These are phyloP conservation scores for Lathyrus sativus DNA, from an alignment of 306 rosid species.

Conservation along the genomic window DNA sequence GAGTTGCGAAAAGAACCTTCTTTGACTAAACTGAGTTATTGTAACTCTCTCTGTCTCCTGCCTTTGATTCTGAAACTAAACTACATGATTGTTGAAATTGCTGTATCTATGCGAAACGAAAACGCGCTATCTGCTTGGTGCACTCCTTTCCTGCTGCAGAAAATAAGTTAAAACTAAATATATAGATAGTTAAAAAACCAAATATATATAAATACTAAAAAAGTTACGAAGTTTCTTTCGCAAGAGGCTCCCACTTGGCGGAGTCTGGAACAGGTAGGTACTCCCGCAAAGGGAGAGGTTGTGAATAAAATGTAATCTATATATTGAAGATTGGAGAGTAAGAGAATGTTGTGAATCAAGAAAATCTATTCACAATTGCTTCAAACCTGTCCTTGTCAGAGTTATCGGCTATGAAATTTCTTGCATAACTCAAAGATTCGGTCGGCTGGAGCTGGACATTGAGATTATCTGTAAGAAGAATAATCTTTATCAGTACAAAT, in stretches of 20 bases:
- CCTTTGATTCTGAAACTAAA: constrained; percentile 8
- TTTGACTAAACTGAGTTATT: background rate
- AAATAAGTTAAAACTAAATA: background rate
- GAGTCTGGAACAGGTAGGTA: background rate
- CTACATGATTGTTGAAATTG: constrained; percentile 39
- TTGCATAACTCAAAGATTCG: constrained; percentile 41
- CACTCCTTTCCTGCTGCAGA: constrained; percentile 54
- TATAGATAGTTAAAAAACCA: background rate
- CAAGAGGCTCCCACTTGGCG: background rate
- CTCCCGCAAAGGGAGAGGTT: background rate
- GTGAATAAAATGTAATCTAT: background rate
- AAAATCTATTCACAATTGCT: background rate
- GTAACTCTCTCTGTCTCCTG: background rate
- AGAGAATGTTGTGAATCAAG: background rate
- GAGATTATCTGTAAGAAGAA: constrained; percentile 48
- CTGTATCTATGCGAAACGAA: constrained; percentile 39
- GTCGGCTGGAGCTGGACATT: constrained; percentile 43
- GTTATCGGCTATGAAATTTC: constrained; percentile 34
- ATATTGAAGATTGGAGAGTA: background rate
- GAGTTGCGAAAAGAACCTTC: background rate
- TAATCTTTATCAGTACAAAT: background rate
- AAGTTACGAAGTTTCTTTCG: background rate
- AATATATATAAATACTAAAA: background rate
- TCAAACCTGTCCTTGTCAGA: constrained; percentile 57
- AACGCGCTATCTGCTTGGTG: constrained; percentile 86